Conservation (phyloP, 805 yeast genomes). For the Kregervanrija fluxuum region DNA sequence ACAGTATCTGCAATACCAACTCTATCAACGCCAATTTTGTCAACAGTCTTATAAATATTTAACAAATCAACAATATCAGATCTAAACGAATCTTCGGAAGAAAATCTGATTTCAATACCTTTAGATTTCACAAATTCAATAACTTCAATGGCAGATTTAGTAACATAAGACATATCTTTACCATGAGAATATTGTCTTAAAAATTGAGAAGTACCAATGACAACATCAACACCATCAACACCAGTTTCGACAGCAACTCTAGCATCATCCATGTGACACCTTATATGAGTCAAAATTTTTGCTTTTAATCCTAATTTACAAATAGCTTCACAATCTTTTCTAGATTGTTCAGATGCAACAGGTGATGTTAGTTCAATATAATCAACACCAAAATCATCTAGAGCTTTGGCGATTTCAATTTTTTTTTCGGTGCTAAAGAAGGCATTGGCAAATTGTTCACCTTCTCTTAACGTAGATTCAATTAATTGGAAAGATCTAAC, state of each 20-base stretch:
- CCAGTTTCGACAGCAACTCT: conserved; percentile 96
- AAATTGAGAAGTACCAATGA: conserved; percentile 94
- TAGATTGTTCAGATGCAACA: conserved; percentile 92
- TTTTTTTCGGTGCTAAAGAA: conserved; percentile 91
- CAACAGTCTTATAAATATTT: conserved; percentile 93
- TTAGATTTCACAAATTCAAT: conserved; percentile 95
- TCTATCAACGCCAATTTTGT: conserved; percentile 95
- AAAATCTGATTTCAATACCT: conserved; percentile 93
- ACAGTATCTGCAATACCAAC: conserved; percentile 99
- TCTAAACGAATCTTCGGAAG: conserved; percentile 96
- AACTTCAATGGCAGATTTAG: conserved; percentile 92
- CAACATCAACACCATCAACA: conserved; percentile 98
- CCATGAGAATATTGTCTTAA: conserved; percentile 94
- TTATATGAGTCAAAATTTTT: conserved; percentile 90
- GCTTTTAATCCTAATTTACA: conserved; percentile 96
- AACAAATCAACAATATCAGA: conserved; percentile 91
- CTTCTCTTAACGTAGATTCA: conserved; percentile 95
- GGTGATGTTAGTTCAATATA: conserved; percentile 97
- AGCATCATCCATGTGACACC: conserved; percentile 99
- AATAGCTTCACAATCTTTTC: conserved; percentile 93
- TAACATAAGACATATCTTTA: conserved; percentile 96
- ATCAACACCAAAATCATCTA: conserved; percentile 97
- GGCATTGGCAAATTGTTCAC: conserved; percentile 98
- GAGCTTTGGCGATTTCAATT: conserved; percentile 93
- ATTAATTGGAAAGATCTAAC: conserved; percentile 84